phyloP scores from a whole-genome alignment of 106 monocot species.

The Alisma plantagoaquatica region DNA sequence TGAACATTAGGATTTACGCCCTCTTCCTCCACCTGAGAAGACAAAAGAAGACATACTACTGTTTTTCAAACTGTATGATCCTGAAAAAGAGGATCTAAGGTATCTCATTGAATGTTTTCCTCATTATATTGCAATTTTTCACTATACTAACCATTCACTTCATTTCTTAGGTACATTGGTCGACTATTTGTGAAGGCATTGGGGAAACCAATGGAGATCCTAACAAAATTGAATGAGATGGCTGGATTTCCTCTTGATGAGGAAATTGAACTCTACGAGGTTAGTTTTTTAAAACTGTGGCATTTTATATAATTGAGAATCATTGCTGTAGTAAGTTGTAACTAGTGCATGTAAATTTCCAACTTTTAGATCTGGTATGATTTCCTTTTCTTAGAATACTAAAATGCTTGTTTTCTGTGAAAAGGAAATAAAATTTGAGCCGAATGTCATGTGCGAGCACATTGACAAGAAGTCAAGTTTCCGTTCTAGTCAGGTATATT shows the following conservation, averaged over 20 bases:
- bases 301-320: no score
- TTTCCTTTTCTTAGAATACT: no score
- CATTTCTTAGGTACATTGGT: conserved; percentile 74
- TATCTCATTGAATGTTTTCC: no score
- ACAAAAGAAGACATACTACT: conserved; percentile 89
- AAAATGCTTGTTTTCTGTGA: background rate
- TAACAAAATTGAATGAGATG: conserved; percentile 84
- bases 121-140: no score
- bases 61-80: conserved; percentile 93
- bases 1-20: conserved; percentile 57
- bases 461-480: conserved; percentile 77
- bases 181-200: conserved; percentile 70
- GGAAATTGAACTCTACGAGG: conserved; percentile 96
- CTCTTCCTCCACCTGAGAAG: conserved; percentile 67
- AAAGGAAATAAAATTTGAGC: conserved; percentile 99
- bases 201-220: conserved; percentile 79
- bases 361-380: background rate
- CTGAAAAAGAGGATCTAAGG: conserved; percentile 87
- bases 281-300: conserved; percentile 17
- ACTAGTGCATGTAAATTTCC: no score
- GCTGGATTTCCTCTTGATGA: conserved; percentile 71
- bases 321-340: no score
- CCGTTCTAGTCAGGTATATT: conserved; percentile 72
- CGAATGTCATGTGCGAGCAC: conserved; percentile 92
- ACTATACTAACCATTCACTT: no score